Conservation (phyloP, 164 flowering plant genomes). For the Macadamia tetraphylla region DNA sequence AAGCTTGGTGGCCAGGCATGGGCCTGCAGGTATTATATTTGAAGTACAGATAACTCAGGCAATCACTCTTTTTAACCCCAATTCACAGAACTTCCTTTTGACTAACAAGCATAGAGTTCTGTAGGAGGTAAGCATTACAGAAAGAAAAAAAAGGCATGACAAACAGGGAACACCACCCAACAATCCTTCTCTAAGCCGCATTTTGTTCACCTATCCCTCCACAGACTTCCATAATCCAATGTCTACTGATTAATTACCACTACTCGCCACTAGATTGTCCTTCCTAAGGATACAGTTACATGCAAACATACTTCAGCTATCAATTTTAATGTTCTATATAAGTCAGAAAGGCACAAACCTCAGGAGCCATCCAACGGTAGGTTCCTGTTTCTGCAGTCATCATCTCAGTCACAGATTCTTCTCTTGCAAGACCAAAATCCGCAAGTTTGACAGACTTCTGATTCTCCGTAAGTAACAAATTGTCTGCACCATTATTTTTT, state of each 20-base stretch:
- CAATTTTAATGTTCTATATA: not conserved
- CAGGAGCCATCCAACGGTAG: slow-evolving; percentile 99
- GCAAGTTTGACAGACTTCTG: slow-evolving; percentile 87
- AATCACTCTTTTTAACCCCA: not conserved
- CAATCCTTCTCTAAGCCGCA: not conserved
- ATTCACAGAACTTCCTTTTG: not conserved
- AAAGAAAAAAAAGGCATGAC: not conserved
- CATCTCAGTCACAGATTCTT: slow-evolving; percentile 93
- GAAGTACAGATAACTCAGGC: too few relatives aligned
- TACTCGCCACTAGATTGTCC: not conserved
- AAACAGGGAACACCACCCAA: not conserved
- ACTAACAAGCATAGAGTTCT: not conserved
- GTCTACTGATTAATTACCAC: not conserved
- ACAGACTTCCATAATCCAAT: not conserved
- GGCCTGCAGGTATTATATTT: too few relatives aligned
- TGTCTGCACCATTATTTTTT: slow-evolving; percentile 50
- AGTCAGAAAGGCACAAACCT: slow-evolving; percentile 44
- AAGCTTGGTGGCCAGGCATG: too few relatives aligned
- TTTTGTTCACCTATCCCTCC: not conserved
- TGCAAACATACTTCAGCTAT: not conserved
- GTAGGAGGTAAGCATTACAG: not conserved
- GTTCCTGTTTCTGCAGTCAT: slow-evolving; percentile 99
- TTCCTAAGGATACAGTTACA: not conserved
- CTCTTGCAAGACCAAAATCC: slow-evolving; percentile 97
- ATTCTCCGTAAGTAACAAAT: slow-evolving; percentile 80